Percentiles rank a stretch among this genome's conserved stretches.
These are phyloP conservation scores for Scheffersomyces lignicola DNA, from an alignment of 1,139 yeast genomes.

Conservation along the genomic window DNA sequence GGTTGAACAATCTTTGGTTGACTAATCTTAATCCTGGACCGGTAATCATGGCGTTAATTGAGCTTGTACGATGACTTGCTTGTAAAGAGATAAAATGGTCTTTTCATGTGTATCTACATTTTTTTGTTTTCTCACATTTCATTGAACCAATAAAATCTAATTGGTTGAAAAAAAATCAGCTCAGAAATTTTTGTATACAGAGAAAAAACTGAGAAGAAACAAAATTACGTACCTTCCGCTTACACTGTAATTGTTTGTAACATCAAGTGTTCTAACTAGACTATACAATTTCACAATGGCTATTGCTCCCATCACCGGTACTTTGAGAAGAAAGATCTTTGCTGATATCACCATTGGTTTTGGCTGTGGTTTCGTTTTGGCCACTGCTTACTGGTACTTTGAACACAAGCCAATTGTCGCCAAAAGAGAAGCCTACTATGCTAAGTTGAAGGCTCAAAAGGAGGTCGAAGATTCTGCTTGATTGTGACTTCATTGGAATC, in stretches of 20 bases:
- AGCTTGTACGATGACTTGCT: not conserved
- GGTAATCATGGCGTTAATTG: conserved; percentile 11
- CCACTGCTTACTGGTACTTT: conserved; percentile 33
- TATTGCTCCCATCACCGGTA: conserved; percentile 87
- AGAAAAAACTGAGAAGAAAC: too few species aligned
- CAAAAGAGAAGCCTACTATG: conserved; percentile 84
- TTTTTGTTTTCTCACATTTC: not conserved
- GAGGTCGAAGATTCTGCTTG: conserved; percentile 58
- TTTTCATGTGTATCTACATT: too few species aligned
- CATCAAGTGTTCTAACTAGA: not conserved
- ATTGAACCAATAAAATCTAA: conserved; percentile 17
- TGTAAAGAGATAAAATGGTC: too few species aligned
- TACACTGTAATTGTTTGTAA: too few species aligned
- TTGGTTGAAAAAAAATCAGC: conserved; percentile 11
- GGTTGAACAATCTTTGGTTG: conserved; percentile 20
- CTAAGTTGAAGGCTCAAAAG: conserved; percentile 70
- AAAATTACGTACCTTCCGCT: too few species aligned
- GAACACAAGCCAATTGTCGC: conserved; percentile 70
- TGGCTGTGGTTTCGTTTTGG: conserved; percentile 40
- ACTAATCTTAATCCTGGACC: conserved; percentile 35
- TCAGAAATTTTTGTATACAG: conserved; percentile 1
- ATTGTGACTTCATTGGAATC: not conserved
- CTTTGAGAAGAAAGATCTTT: conserved; percentile 78
- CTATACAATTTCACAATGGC: conserved; percentile 49
- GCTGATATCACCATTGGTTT: conserved; percentile 76